Conservation (phyloP, 257 asterid species). For the Paulownia fortunei region DNA sequence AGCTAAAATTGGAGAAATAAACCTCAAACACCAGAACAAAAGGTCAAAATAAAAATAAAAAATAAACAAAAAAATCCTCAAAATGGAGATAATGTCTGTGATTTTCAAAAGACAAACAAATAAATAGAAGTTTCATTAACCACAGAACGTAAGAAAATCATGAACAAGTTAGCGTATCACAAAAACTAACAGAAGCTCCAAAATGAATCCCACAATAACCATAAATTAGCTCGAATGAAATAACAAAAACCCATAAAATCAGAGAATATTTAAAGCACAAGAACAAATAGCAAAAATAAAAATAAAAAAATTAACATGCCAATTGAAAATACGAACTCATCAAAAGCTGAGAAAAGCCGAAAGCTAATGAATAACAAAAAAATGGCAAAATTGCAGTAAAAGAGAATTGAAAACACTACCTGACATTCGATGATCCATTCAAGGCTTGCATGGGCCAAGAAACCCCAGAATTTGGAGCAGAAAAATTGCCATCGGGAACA, state of each 20-base stretch:
- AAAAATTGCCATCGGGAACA: slow-evolving; percentile 49
- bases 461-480: slow-evolving; percentile 58
- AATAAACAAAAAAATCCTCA: background rate
- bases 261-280: background rate
- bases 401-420: slow-evolving; percentile 38
- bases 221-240: background rate
- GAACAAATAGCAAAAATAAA: background rate
- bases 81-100: background rate
- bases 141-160: background rate
- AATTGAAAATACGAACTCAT: background rate
- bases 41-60: background rate
- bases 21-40: background rate
- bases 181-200: background rate
- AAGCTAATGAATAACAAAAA: background rate
- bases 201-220: background rate
- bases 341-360: slow-evolving; percentile 6
- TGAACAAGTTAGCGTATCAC: background rate
- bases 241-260: background rate
- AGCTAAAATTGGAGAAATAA: background rate
- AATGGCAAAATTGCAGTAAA: background rate
- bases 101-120: background rate
- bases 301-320: background rate
- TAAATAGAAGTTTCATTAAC: background rate
- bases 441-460: slow-evolving; percentile 59
- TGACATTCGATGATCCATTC: slow-evolving; percentile 51